Conservation (phyloP, 1,139 yeast genomes). For the Hansenula sp. region DNA sequence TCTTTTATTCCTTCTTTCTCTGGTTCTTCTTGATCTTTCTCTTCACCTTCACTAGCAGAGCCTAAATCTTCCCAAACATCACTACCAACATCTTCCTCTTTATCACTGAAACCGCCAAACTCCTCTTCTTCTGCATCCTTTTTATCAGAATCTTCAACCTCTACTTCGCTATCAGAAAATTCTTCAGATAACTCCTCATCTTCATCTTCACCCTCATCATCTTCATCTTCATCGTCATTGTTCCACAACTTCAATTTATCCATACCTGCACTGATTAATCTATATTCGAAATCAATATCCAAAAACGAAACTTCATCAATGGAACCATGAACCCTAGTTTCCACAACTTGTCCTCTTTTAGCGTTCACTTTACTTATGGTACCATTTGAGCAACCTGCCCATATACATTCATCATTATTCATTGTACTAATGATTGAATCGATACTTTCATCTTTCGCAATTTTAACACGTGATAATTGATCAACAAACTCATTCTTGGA, state of each 20-base stretch:
- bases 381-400: conserved; percentile 92
- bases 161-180: conserved; percentile 12
- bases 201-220: conserved; percentile 22
- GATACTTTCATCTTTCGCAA: conserved; percentile 69
- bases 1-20: conserved; percentile 13
- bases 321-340: conserved; percentile 61
- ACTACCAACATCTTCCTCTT: conserved; percentile 18
- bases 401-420: conserved; percentile 65
- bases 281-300: conserved; percentile 77
- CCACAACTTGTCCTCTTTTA: conserved; percentile 60
- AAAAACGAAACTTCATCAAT: conserved; percentile 63
- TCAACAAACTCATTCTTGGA: conserved; percentile 64
- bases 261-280: conserved; percentile 81
- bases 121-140: conserved; percentile 16
- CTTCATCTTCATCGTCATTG: conserved; percentile 27
- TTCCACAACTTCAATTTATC: conserved; percentile 76
- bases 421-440: conserved; percentile 76
- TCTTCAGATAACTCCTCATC: conserved; percentile 19
- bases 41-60: conserved; percentile 11
- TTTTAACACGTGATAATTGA: conserved; percentile 75
- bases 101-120: conserved; percentile 18
- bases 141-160: conserved; percentile 10
- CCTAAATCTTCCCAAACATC: conserved; percentile 15
- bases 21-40: conserved; percentile 17
- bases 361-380: conserved; percentile 63